These are phyloP conservation scores for Penicillium sp. DNA, from an alignment of 2,329 filamentous ascomycete species.

Conservation along the genomic window DNA sequence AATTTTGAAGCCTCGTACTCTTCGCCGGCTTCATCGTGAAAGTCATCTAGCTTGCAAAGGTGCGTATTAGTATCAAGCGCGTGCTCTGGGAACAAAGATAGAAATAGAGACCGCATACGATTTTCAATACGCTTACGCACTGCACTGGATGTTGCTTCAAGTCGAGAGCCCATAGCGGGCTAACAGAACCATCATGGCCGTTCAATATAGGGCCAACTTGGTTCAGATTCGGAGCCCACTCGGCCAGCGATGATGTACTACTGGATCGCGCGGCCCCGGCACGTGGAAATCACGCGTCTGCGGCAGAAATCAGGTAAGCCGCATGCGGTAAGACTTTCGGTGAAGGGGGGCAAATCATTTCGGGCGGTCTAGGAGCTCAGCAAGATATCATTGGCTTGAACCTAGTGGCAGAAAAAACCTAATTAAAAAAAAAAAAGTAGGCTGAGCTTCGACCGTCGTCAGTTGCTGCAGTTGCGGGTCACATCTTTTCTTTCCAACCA, in stretches of 20 bases:
- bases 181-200: conserved; percentile 17
- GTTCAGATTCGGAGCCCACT: too few species aligned
- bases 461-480: conserved; percentile 15
- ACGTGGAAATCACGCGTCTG: conserved; percentile 13
- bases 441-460: conserved; percentile 13
- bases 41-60: conserved; percentile 50
- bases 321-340: conserved; percentile 12
- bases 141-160: conserved; percentile 53
- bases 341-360: conserved; percentile 9
- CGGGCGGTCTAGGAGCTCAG: conserved; percentile 10
- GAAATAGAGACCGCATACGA: conserved; percentile 34
- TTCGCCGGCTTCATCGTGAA: conserved; percentile 75
- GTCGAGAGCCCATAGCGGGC: conserved; percentile 55
- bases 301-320: conserved; percentile 11
- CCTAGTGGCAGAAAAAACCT: conserved; percentile 14
- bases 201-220: background rate
- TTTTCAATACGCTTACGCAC: conserved; percentile 60
- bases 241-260: too few species aligned
- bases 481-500: conserved; percentile 22
- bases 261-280: background rate
- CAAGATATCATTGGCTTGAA: conserved; percentile 12
- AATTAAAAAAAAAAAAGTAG: conserved; percentile 18
- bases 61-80: conserved; percentile 9
- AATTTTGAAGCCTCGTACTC: conserved; percentile 86
- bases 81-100: background rate